Evolutionary conservation across 768 basidiomycete species (phyloP), one percentile per base, ranked within the genome.

Genomic region (Suillus subluteus): DNA sequence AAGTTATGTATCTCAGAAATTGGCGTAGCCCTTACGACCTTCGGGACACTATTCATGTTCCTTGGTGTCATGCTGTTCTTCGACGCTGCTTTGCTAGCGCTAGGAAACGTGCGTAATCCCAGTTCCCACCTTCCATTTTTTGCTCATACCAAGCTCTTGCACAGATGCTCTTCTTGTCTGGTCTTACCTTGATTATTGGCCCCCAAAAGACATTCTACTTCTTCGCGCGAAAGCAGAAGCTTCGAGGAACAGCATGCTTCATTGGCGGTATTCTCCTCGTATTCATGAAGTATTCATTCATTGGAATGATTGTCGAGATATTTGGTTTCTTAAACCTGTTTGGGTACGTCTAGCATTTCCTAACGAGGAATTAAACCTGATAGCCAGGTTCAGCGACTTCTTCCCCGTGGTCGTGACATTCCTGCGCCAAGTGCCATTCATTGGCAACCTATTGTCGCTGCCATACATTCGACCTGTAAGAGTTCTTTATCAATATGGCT

Each of bases 381-480:
- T 54, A 4, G 15, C 38, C 48, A 37, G 54, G 40, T 68, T 56
- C 80, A 99, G 97, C 55, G 97, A 98, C 80, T 99, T 99, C 84
- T 99, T 99, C 87, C 98, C 98, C 7, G 98, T 99, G 67, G 91
- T 99, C 64, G 82, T 99, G 61, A 96, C 95, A n/a, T 98, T 99
- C 84, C 80, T 99, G 69, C 87, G 96, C 65, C 97, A 98, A 80
- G 76, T 99, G 56, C 97, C 98, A 6, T 89, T 98, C 69, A 85
- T 99, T 65, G 97, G 98, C 35, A 94, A 89, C 0, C 78, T 93
- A 68, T 79, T 99, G 58, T 91, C 92, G 6, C 74, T 99, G 69
- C 96, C 98, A 1, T 96, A 93, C 75, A 89, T 99, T 73, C 83
- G 92, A 74, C 84, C 85, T 65, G 97, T 98, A 75, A 80, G 88